Base-by-base conservation (phyloP, 1,284 basidiomycete genomes). In the Lentinus polychrous region DNA sequence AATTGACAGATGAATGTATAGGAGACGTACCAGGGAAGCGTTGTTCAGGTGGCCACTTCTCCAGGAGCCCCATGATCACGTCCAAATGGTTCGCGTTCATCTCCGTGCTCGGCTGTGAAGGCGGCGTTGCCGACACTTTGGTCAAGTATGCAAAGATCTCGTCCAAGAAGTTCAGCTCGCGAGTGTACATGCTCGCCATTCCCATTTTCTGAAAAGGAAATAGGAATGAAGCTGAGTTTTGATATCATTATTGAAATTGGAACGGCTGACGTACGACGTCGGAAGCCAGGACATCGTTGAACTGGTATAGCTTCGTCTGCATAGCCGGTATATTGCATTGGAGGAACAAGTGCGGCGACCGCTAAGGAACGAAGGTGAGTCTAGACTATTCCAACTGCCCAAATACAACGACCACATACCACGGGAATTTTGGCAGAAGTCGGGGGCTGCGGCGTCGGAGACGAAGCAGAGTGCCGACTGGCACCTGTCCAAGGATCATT, bases 311-410 rank as follows among this genome's bases (percentile, higher is more conserved):
- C 69, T 98, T 98, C 33, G 74, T 74, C 60, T 83, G 84, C 74
- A 95, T 92, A 3, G 91, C 91, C 11, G 73, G 61, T n/a, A 96
- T 76, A 63, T 95, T 97, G 12, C 86, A 89, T 69, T 91, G 86
- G 55, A 86, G 88, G 74, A 97, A 96, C 1, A 76, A 72, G 24
- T 94, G 74, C 39, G 74, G 73, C 33, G 74, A 78, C 43, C 69
- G 65, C 80, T 80, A 57, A 37, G 40, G 33, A 31, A 40, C 40
- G 33, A 3, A 22, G 24, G 7, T 46, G 41, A 58, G 17, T 49
- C 39, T 5, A 27, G 27, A 50, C 14, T 17, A n/a, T 8, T 3
- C 35, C 1, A 22, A 22, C 24, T 1, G 39, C 31, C 3, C n/a
- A 23, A 27, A 39, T 8, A 44, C 17, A 11, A 24, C 49, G 18